A percentile compares a stretch with the other conserved stretches of the same genome.
Conservation (phyloP, 352 stramenopile species). For the Globisporangium apiculatum region DNA sequence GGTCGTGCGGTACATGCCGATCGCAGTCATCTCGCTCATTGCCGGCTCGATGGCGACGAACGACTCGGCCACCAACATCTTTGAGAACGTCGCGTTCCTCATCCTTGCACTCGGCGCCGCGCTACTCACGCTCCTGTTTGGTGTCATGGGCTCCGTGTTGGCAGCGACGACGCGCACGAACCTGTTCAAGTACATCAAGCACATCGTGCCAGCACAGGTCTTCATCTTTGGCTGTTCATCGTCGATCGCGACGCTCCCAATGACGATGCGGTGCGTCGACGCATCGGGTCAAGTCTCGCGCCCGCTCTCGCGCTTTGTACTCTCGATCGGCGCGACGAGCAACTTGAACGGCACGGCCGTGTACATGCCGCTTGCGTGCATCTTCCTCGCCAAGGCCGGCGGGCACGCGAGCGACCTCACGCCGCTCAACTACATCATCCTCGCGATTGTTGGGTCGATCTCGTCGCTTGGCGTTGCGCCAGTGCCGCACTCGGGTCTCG, state of each 20-base stretch:
- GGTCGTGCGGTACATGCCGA: constrained; percentile 54
- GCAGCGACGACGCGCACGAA: constrained; percentile 50
- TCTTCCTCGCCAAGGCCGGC: constrained; percentile 67
- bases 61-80: constrained; percentile 27
- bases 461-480: constrained; percentile 63
- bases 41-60: constrained; percentile 55
- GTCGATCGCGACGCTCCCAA: constrained; percentile 71
- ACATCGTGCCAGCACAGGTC: constrained; percentile 65
- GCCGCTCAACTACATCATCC: constrained; percentile 43
- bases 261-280: constrained; percentile 74
- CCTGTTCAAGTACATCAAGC: constrained; percentile 58
- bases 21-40: constrained; percentile 72
- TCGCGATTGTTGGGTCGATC: constrained; percentile 62
- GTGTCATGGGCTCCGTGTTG: constrained; percentile 40
- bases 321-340: constrained; percentile 58
- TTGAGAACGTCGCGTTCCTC: constrained; percentile 47
- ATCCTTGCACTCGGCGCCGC: constrained; percentile 36
- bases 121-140: constrained; percentile 40
- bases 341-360: constrained; percentile 72
- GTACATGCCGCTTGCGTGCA: constrained; percentile 65
- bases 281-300: constrained; percentile 52
- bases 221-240: constrained; percentile 78
- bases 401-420: constrained; percentile 50
- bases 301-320: constrained; percentile 50
- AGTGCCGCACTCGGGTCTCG: constrained; percentile 62